phyloP scores from a whole-genome alignment of 2,329 filamentous ascomycete genomes.

The Sclerotinia minor region DNA sequence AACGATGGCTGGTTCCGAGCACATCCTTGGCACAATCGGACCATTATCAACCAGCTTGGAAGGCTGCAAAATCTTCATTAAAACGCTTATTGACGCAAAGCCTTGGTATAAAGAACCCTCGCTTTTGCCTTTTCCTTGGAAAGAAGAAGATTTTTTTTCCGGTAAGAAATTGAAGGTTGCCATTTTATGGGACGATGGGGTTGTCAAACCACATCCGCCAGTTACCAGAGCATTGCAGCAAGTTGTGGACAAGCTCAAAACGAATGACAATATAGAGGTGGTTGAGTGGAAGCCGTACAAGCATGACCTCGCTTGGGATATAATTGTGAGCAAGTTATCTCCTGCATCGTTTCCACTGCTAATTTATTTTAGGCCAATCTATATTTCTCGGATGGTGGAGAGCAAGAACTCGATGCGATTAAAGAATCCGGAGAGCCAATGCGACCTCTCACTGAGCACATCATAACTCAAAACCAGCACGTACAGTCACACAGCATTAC shows the following conservation, averaged over 20 bases:
- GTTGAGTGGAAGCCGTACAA: constrained; percentile 56
- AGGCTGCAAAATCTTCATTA: constrained; percentile 49
- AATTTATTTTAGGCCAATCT: constrained; percentile 33
- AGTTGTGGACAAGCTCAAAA: constrained; percentile 52
- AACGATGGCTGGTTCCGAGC: constrained; percentile 36
- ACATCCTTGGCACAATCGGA: constrained; percentile 52
- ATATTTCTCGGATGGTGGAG: constrained; percentile 62
- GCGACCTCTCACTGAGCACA: constrained; percentile 58
- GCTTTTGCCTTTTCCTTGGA: constrained; percentile 55
- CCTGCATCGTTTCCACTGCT: neutral
- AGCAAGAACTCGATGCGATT: constrained; percentile 53
- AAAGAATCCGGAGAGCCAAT: constrained; percentile 57
- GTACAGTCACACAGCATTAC: constrained; percentile 46
- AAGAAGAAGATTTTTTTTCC: constrained; percentile 41
- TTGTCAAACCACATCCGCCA: constrained; percentile 61
- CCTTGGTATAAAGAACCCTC: constrained; percentile 56
- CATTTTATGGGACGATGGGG: constrained; percentile 58
- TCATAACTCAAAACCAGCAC: constrained; percentile 54
- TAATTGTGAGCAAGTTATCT: constrained; percentile 45
- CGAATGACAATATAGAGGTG: constrained; percentile 51
- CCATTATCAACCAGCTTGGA: constrained; percentile 55
- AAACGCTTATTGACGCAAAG: constrained; percentile 45
- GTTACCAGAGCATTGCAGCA: constrained; percentile 57
- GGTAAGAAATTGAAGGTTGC: constrained; percentile 58
- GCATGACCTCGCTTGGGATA: constrained; percentile 52